Evolutionary conservation across 2,329 filamentous ascomycete genomes (phyloP), one percentile per base, ranked within the genome.

Genomic region (Teratosphaeriaceae sp.): DNA sequence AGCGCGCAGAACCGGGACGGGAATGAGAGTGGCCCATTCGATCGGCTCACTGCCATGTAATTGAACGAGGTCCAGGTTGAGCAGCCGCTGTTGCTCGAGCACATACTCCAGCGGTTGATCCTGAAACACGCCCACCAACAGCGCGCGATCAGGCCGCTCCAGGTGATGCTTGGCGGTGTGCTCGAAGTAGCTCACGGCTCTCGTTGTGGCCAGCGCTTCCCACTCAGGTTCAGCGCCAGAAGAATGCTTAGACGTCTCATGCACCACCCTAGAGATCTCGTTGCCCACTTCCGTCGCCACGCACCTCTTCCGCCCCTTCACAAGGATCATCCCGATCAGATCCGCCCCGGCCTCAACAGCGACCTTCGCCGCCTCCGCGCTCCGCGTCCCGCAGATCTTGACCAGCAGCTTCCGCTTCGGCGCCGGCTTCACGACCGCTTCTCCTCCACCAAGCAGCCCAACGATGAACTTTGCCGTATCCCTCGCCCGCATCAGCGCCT

Each of bases 381-480:
- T 88, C 45, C 90, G 78, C 7, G 89, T 97, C 5, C 92, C 92
- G 62, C 92, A 98, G 19, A 98, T 94, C 69, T 98, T 98, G 52
- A 96, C 88, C 22, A 92, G 72, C 1, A 87, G 71, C 13, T 68
- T 65, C 13, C 50, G 48, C 27, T 56, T 56, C 43, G 48, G 43
- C 2, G 45, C 48, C 13, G 49, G 30, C 35, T 59, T 53, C 13
- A 54, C 50, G n/a, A 56, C 49, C 22, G 56, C 51, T 8, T 57
- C 54, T 16, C 63, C 62, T 24, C 72, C 72, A 29, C 86, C 82
- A 53, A 95, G 85, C 19, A 98, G 78, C 56, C 89, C 77, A 24
- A 79, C 75, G 59, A 97, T 94, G 67, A 98, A 98, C 18, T 74
- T 70, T 18, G 81, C 77, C 9, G 88, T 88, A 58, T 97, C 79